phyloP scores from a whole-genome alignment of 2,329 filamentous ascomycete genomes.

The Fusarium staphyleae region DNA sequence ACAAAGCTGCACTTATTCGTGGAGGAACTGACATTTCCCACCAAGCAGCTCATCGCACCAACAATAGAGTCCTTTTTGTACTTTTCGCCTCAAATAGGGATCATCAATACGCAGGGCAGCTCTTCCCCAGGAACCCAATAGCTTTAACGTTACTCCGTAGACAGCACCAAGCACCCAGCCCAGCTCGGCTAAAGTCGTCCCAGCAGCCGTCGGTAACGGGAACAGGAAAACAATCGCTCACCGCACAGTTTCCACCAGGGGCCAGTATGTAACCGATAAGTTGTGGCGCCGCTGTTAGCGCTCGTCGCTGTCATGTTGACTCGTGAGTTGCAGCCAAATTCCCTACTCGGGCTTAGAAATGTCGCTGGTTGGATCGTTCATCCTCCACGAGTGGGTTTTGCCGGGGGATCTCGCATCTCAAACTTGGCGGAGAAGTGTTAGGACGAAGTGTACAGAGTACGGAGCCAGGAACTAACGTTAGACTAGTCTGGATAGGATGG shows the following conservation, averaged over 20 bases:
- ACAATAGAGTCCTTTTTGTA: not conserved
- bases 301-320: conserved; percentile 10
- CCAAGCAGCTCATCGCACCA: conserved; percentile 16
- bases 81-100: not conserved
- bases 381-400: not conserved
- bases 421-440: conserved; percentile 18
- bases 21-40: conserved; percentile 19
- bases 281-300: conserved; percentile 29
- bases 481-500: too few relatives aligned
- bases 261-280: conserved; percentile 19
- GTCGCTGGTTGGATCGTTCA: conserved; percentile 6
- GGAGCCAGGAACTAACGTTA: conserved; percentile 1
- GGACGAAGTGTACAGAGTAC: not conserved
- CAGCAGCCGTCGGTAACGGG: conserved; percentile 10
- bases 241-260: conserved; percentile 14
- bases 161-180: not conserved
- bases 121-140: conserved; percentile 16
- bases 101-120: not conserved
- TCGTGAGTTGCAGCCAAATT: conserved; percentile 4
- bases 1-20: conserved; percentile 10
- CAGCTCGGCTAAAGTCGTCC: conserved; percentile 22
- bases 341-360: conserved; percentile 8
- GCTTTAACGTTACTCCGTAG: too few relatives aligned
- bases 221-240: conserved; percentile 6
- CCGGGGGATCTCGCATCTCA: conserved; percentile 13